These are phyloP conservation scores for Cupressus sempervirens DNA, from an alignment of 75 land plant species.

Conservation along the genomic window DNA sequence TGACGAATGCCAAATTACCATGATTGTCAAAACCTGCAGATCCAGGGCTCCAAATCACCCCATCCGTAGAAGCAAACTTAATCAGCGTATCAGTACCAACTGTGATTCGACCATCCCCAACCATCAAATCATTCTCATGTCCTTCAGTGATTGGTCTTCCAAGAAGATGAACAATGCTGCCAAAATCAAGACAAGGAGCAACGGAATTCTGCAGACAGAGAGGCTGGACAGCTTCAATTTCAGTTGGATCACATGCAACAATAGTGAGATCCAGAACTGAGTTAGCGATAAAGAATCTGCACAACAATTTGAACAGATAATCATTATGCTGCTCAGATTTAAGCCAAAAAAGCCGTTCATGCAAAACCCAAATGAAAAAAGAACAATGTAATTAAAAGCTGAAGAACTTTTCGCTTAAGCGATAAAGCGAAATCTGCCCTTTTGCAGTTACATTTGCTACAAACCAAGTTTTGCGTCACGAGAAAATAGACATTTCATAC, in stretches of 20 bases:
- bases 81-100: conserved; percentile 74
- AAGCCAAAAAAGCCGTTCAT: background rate
- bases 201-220: conserved; percentile 58
- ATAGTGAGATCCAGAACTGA: conserved; percentile 74
- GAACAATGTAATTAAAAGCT: background rate
- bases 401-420: background rate
- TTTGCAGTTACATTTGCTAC: background rate
- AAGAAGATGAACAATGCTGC: conserved; percentile 49
- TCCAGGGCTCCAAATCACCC: conserved; percentile 61
- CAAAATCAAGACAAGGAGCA: conserved; percentile 51
- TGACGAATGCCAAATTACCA: conserved; percentile 79
- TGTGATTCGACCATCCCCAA: conserved; percentile 76
- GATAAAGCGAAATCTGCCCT: background rate
- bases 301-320: conserved; percentile 1
- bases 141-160: conserved; percentile 30
- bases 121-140: conserved; percentile 35
- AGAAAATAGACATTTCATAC: background rate
- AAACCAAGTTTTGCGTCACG: background rate
- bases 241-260: conserved; percentile 60
- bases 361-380: background rate
- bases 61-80: conserved; percentile 66
- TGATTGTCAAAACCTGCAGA: conserved; percentile 77
- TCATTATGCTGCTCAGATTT: background rate
- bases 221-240: conserved; percentile 42
- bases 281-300: conserved; percentile 76